These are phyloP conservation scores for Diplodia sapinea DNA, from an alignment of 2,329 filamentous ascomycete genomes.

Conservation along the genomic window DNA sequence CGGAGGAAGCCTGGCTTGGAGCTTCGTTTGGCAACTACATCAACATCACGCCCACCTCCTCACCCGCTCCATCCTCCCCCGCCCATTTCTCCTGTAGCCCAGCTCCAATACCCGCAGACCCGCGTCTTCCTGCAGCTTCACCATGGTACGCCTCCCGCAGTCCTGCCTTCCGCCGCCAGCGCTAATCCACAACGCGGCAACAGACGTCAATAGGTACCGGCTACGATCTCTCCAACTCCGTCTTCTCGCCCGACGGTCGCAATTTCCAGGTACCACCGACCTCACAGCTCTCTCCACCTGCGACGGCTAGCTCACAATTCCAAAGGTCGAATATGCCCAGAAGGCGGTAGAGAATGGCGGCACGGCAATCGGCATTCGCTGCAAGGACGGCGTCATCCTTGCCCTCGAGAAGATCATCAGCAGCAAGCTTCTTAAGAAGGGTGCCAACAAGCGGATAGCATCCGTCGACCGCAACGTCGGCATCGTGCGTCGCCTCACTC, in stretches of 20 bases:
- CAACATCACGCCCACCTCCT: constrained; percentile 17
- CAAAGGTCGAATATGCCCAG: constrained; percentile 86
- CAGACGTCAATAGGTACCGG: constrained; percentile 99
- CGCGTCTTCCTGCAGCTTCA: neutral
- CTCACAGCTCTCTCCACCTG: neutral
- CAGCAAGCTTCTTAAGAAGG: constrained; percentile 93
- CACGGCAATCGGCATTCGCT: constrained; percentile 93
- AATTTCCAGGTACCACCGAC: constrained; percentile 83
- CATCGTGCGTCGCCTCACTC: constrained; percentile 68
- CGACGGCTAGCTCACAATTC: constrained; percentile 30
- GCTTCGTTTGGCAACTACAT: constrained; percentile 31
- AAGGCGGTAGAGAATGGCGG: constrained; percentile 99
- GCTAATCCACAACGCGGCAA: constrained; percentile 24
- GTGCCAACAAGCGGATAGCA: constrained; percentile 96
- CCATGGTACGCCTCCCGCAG: constrained; percentile 8
- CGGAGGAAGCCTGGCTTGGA: constrained; percentile 26
- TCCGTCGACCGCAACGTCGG: constrained; percentile 93
- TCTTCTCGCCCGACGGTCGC: constrained; percentile 97
- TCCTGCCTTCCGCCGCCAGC: neutral
- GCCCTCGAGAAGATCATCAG: constrained; percentile 95
- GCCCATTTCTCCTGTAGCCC: constrained; percentile 8
- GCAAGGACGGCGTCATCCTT: constrained; percentile 95
- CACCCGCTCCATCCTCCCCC: constrained; percentile 28
- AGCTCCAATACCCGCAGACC: neutral
- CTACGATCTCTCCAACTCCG: constrained; percentile 99